These are phyloP conservation scores for Penicillium lividum DNA, from an alignment of 495 filamentous ascomycete species.

Conservation along the genomic window DNA sequence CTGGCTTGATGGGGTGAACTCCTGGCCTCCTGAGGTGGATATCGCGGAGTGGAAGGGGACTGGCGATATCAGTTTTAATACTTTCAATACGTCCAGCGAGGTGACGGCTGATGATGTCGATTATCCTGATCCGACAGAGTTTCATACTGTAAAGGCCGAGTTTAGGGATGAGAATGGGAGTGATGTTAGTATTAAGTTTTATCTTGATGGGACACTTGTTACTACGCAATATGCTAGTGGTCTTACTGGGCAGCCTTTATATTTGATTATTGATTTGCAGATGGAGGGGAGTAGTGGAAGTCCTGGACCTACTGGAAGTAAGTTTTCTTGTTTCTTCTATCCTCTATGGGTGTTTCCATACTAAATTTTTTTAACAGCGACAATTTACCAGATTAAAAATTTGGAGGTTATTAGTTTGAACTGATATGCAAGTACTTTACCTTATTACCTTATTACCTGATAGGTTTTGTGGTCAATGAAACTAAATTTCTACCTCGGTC, in stretches of 20 bases:
- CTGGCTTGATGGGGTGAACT: constrained; percentile 56
- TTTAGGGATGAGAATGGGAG: constrained; percentile 53
- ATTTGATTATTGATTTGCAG: constrained; percentile 32
- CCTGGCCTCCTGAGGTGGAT: constrained; percentile 63
- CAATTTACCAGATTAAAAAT: constrained; percentile 9
- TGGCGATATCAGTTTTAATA: constrained; percentile 63
- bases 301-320: constrained; percentile 28
- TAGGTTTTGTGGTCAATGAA: no score
- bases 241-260: constrained; percentile 48
- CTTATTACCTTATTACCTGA: no score
- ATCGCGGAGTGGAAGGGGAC: constrained; percentile 64
- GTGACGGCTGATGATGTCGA: constrained; percentile 48
- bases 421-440: no score
- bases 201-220: constrained; percentile 50
- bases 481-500: no score
- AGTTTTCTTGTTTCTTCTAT: constrained; percentile 6
- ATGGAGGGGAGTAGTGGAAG: constrained; percentile 34
- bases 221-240: constrained; percentile 53
- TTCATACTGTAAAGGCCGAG: constrained; percentile 53
- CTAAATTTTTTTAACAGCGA: not conserved
- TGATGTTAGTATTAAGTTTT: constrained; percentile 55
- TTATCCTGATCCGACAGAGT: constrained; percentile 48
- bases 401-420: constrained; percentile 6
- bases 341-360: no score
- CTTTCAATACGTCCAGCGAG: constrained; percentile 56